Conservation (phyloP, 179 eudicot species). For the Patellifolia procumbens region DNA sequence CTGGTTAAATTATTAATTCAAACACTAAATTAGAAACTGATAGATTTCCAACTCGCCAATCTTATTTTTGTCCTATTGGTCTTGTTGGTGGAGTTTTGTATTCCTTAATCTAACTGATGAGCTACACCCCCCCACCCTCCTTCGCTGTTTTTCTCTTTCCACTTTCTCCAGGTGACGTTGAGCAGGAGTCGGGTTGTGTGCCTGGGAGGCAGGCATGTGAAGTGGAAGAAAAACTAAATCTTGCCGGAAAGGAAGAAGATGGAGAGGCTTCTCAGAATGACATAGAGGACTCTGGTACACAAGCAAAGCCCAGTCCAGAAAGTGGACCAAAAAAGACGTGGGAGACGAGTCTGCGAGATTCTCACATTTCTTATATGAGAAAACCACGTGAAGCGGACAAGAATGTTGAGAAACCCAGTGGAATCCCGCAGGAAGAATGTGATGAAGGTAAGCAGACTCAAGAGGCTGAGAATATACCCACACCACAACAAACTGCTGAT, state of each 20-base stretch:
- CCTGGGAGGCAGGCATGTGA: constrained; percentile 18
- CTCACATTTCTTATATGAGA: constrained; percentile 33
- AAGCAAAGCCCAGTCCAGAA: constrained; percentile 32
- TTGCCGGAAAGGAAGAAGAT: constrained; percentile 23
- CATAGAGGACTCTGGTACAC: constrained; percentile 36
- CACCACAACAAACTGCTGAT: constrained; percentile 23
- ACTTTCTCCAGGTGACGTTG: constrained; percentile 39
- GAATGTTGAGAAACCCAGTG: constrained; percentile 32
- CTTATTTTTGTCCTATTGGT: background rate
- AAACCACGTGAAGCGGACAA: constrained; percentile 35
- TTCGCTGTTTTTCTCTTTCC: background rate
- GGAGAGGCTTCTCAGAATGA: constrained; percentile 20
- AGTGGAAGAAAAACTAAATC: constrained; percentile 27
- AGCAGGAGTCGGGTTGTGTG: constrained; percentile 32
- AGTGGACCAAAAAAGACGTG: constrained; percentile 32
- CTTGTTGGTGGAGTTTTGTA: background rate
- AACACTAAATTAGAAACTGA: background rate
- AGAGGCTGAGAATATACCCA: constrained; percentile 32
- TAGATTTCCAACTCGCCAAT: background rate
- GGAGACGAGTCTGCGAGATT: constrained; percentile 34
- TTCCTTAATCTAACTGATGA: constrained; percentile 1
- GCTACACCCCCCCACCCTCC: too few species aligned
- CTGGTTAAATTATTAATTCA: background rate
- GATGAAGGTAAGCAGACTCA: constrained; percentile 37
- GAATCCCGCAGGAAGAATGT: constrained; percentile 37